Evolutionary conservation across 192 early-diverging fungal species (phyloP).

Genomic region (Rhizophagus prolifer): DNA sequence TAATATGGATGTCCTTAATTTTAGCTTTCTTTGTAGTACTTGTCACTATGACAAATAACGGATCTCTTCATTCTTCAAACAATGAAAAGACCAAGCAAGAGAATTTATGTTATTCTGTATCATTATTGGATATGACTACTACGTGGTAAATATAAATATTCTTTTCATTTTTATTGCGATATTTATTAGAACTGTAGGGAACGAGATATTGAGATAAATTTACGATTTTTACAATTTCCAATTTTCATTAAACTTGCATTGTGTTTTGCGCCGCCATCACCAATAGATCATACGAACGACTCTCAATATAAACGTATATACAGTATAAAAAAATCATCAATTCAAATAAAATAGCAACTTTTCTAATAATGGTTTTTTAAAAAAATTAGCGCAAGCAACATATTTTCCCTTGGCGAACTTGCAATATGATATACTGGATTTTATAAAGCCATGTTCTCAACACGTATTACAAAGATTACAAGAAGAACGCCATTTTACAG

Average conservation of each 20-base stretch:
- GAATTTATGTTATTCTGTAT: slow-evolving; percentile 22
- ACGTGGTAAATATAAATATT: slow-evolving; percentile 8
- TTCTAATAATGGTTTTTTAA: background rate
- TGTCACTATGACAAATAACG: background rate
- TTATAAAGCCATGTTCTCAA: slow-evolving; percentile 26
- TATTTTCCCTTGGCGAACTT: slow-evolving; percentile 20
- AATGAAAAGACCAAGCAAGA: background rate
- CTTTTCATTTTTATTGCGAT: background rate
- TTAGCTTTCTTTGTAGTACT: background rate
- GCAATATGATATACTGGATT: slow-evolving; percentile 26
- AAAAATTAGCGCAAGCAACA: background rate
- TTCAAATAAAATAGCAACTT: background rate
- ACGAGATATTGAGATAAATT: slow-evolving; percentile 26
- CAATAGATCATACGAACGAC: background rate
- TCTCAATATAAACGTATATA: background rate
- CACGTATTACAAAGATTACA: slow-evolving; percentile 20
- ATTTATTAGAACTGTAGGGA: slow-evolving; percentile 9
- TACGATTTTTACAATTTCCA: slow-evolving; percentile 23
- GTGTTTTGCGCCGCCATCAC: slow-evolving; percentile 6
- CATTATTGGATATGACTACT: slow-evolving; percentile 18
- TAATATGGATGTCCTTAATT: background rate
- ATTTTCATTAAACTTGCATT: slow-evolving; percentile 13
- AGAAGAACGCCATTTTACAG: slow-evolving; percentile 18
- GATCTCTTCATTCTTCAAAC: background rate
- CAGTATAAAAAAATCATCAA: background rate